Evolutionary conservation across 352 stramenopile species (phyloP).

Genomic region (Pythium angustatum): DNA sequence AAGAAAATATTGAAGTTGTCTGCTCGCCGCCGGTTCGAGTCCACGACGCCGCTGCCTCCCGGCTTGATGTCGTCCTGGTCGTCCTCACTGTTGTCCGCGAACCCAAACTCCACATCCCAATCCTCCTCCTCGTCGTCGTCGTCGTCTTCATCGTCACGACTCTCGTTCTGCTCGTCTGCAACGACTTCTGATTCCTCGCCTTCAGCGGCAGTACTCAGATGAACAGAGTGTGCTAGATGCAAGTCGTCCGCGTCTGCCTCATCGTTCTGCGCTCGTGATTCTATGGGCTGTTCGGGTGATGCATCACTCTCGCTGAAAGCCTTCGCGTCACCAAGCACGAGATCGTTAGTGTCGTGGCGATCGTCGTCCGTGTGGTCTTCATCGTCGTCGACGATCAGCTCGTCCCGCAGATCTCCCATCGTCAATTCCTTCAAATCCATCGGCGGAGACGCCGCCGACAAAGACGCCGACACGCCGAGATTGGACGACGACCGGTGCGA

Average conservation of each 20-base stretch:
- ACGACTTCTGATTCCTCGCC: background rate
- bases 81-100: conserved; percentile 42
- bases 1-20: conserved; percentile 88
- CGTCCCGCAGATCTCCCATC: conserved; percentile 1
- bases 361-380: conserved; percentile 21
- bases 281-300: background rate
- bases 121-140: conserved; percentile 64
- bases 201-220: background rate
- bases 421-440: background rate
- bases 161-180: conserved; percentile 15
- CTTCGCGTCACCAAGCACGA: too few species aligned
- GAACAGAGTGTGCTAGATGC: background rate
- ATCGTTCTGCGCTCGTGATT: background rate
- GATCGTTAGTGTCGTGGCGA: background rate
- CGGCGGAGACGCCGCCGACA: conserved; percentile 3
- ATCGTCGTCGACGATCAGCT: conserved; percentile 23
- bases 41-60: conserved; percentile 42
- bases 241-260: background rate
- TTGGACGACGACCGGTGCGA: conserved; percentile 16
- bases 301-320: background rate
- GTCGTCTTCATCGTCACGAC: conserved; percentile 39
- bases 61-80: conserved; percentile 41
- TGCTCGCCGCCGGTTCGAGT: conserved; percentile 53
- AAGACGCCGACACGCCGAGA: conserved; percentile 16
- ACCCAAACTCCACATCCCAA: conserved; percentile 83